phyloP scores from a whole-genome alignment of 495 filamentous ascomycete genomes.

The Penicillium subrubescens region DNA sequence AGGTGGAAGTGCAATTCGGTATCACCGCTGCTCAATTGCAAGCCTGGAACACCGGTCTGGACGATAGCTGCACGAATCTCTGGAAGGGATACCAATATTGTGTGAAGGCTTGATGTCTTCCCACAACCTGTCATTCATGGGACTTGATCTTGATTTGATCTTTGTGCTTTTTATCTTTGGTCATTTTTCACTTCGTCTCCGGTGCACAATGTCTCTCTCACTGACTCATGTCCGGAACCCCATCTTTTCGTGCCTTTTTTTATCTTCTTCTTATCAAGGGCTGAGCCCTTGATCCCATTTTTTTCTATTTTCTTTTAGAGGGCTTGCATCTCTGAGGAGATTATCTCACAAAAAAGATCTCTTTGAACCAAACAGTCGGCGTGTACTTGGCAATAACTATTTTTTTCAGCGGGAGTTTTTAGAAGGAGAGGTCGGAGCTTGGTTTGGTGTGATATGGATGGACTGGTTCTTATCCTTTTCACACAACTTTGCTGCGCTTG shows the following conservation, averaged over 20 bases:
- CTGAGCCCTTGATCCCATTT: background rate
- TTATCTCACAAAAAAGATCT: constrained; percentile 1
- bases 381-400: background rate
- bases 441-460: background rate
- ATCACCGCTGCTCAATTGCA: constrained; percentile 33
- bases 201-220: background rate
- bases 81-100: constrained; percentile 47
- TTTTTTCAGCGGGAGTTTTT: background rate
- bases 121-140: background rate
- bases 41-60: constrained; percentile 44
- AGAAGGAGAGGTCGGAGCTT: background rate
- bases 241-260: background rate
- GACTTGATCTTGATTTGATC: background rate
- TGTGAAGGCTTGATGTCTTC: constrained; percentile 26
- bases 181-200: constrained; percentile 1
- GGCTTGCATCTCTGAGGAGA: background rate
- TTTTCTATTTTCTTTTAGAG: too few relatives aligned
- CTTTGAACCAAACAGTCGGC: constrained; percentile 1
- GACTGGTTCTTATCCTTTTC: background rate
- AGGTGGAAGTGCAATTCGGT: constrained; percentile 33
- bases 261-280: background rate
- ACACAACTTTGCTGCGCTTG: background rate
- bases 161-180: background rate
- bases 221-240: background rate
- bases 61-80: constrained; percentile 37